These are phyloP conservation scores for Aspergillus wentii DNA, from an alignment of 495 filamentous ascomycete genomes.

Conservation along the genomic window DNA sequence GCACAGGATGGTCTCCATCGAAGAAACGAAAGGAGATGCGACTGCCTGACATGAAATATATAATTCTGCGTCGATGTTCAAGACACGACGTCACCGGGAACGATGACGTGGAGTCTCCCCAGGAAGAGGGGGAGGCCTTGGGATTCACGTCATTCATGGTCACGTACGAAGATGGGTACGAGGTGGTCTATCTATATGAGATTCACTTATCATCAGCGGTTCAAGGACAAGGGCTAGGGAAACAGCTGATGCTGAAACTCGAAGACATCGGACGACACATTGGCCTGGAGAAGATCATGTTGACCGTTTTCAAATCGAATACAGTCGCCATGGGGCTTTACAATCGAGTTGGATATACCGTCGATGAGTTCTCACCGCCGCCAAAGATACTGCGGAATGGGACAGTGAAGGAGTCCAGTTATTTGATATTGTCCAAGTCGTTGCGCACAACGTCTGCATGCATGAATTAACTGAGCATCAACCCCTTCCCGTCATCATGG, in stretches of 20 bases:
- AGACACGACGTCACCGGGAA: not conserved
- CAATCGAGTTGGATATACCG: constrained; percentile 57
- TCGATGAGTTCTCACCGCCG: constrained; percentile 61
- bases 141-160: constrained; percentile 83
- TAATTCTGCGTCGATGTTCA: constrained; percentile 46
- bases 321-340: constrained; percentile 59
- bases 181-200: constrained; percentile 85
- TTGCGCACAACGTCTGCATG: constrained; percentile 17
- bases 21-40: constrained; percentile 74
- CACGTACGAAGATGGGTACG: constrained; percentile 68
- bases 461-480: too few species aligned
- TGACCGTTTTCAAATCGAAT: constrained; percentile 77
- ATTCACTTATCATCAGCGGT: constrained; percentile 61
- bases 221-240: constrained; percentile 43
- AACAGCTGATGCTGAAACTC: constrained; percentile 33
- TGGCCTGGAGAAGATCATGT: constrained; percentile 68
- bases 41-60: constrained; percentile 62
- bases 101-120: not conserved
- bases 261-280: constrained; percentile 38
- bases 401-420: constrained; percentile 58
- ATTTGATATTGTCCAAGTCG: constrained; percentile 66
- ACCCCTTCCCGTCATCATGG: too few species aligned
- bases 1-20: constrained; percentile 61
- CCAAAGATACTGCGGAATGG: constrained; percentile 60
- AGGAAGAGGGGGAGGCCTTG: constrained; percentile 21